Base-by-base conservation (phyloP, 2,329 filamentous ascomycete genomes). In the Helotiales sp. region DNA sequence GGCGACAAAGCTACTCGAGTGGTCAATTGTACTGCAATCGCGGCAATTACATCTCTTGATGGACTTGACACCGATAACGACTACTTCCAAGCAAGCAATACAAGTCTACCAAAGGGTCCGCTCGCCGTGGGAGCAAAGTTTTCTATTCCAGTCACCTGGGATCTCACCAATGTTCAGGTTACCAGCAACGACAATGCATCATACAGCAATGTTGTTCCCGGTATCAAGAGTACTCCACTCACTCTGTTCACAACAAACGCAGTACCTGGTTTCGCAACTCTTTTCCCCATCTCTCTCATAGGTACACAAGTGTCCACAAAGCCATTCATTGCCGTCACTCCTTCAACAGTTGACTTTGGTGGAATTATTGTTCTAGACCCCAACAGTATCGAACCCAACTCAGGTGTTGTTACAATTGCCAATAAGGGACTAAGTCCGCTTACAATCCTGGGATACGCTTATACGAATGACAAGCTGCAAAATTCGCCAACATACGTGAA, bases 181-280 rank as follows among this genome's bases (percentile, higher is more conserved):
- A 68, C 30, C 3, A 71, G 63, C n/a, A 58, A 30, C 1, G 26
- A 57, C 6, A 70, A 71, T 32, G 63, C 71, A 28, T 70, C 69
- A 5, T 72, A 45, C 59, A 63, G 65, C 24, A 65, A 64, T 50
- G 66, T 71, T 40, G 54, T 64, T 37, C 78, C 78, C 17, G 79
- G 79, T n/a, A 66, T 78, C 10, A 76, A 78, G 61, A 76, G 74
- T 10, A 77, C 77, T 1, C 74, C 76, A 17, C 67, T 80, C 30
- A 78, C 75, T 22, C 65, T 80, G 11, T 70, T 75, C 37, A 80
- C 78, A 8, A 76, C 71, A 7, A 80, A 80, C 54, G 75, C 69
- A 15, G 74, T 78, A 6, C 61, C 72, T 6, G 76, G 77, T 37
- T 80, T 76, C 67, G 74, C 76, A 13, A 78, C 73, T 15, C 71